Base-by-base conservation (phyloP, 352 stramenopile genomes). In the Pythium pyrilobum region DNA sequence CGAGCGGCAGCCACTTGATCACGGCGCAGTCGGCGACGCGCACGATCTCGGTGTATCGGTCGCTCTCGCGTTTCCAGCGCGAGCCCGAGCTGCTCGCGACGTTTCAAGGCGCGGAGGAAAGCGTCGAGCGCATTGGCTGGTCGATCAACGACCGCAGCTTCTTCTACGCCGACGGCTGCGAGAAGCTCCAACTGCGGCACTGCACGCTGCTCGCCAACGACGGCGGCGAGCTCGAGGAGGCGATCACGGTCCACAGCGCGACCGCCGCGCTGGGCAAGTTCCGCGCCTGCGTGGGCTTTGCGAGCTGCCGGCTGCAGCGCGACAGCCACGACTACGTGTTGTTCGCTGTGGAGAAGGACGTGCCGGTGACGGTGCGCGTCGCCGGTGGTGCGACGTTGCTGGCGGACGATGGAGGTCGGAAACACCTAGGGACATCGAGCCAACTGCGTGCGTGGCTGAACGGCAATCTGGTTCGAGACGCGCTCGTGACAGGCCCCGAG, bases 301-400 rank as follows among this genome's bases (percentile, higher is more conserved):
- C 38, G n/a, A 58, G 41, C 29, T 55, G 32, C 21, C 38, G 43
- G 5, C 7, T 41, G 1, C 37, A 48, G 34, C 59, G 54, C 4
- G 69, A 81, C 18, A 81, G 56, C 27, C 75, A 85, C 46, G 68
- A 80, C 31, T 84, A 83, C 40, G 71, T 74, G 6, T 47, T 85
- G 16, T 86, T 89, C 31, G 56, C 63, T 0, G 62, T 71, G 9
- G 77, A 89, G 50, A 75, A 71, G 32, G 39, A 48, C n/a, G n/a
- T n/a, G n/a, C n/a, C n/a, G n/a, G n/a, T n/a, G n/a, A n/a, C n/a
- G n/a, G n/a, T n/a, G n/a, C n/a, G n/a, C n/a, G n/a, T n/a, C n/a
- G n/a, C n/a, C n/a, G n/a, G n/a, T n/a, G n/a, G n/a, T n/a, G n/a
- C n/a, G n/a, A n/a, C n/a, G n/a, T n/a, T n/a, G n/a, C n/a, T n/a